A percentile compares a stretch with the other conserved stretches of the same genome.
These are phyloP conservation scores for Gamsiella multidivaricata DNA, from an alignment of 192 early-diverging fungal genomes.

Conservation along the genomic window DNA sequence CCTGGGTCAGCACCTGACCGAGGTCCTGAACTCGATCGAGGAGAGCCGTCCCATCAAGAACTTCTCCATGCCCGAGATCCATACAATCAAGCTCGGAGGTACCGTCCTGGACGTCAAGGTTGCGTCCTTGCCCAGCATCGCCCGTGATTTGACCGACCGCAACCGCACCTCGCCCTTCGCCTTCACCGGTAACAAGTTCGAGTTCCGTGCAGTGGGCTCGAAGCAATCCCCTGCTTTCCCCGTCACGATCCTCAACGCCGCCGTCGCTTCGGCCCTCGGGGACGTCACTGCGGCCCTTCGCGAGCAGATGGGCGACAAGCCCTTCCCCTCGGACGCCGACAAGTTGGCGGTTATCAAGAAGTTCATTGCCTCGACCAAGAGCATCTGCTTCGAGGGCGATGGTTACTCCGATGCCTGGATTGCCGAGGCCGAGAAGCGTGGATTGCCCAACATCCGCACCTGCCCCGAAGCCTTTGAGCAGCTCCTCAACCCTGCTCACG, in stretches of 20 bases:
- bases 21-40: conserved; percentile 94
- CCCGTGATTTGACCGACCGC: conserved; percentile 98
- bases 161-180: conserved; percentile 99
- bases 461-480: conserved; percentile 91
- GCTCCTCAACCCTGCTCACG: conserved; percentile 76
- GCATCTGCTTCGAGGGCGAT: conserved; percentile 97
- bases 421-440: conserved; percentile 91
- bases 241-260: conserved; percentile 91
- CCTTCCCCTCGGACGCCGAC: conserved; percentile 84
- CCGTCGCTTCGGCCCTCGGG: conserved; percentile 85
- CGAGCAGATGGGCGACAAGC: conserved; percentile 86
- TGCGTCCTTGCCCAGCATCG: conserved; percentile 88
- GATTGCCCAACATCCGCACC: conserved; percentile 94
- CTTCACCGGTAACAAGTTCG: conserved; percentile 99
- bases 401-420: conserved; percentile 97
- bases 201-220: conserved; percentile 99
- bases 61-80: conserved; percentile 89
- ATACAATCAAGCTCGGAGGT: conserved; percentile 93
- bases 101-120: conserved; percentile 97
- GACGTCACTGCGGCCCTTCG: conserved; percentile 79
- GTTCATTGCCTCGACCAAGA: conserved; percentile 83
- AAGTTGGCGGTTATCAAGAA: conserved; percentile 88
- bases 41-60: conserved; percentile 87
- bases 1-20: conserved; percentile 95
- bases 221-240: conserved; percentile 99